A percentile compares a stretch with the other conserved stretches of the same genome.
phyloP scores from a whole-genome alignment of 768 basidiomycete species.

The Rhodosporidiobolus odoratus region DNA sequence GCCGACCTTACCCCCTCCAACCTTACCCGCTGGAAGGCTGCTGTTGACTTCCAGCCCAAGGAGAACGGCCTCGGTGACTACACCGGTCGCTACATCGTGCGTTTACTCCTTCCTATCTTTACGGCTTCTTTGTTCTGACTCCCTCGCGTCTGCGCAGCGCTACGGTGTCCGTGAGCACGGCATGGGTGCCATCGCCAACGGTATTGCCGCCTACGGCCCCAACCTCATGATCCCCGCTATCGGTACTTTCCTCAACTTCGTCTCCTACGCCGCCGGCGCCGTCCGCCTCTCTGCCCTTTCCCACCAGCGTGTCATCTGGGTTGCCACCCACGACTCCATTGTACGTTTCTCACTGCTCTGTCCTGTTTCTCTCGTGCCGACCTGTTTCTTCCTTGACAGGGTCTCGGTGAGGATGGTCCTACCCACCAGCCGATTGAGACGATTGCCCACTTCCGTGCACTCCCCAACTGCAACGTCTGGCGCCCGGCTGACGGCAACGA shows the following conservation, averaged over 20 bases:
- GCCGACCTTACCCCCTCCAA: constrained; percentile 45
- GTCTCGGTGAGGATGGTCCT: constrained; percentile 52
- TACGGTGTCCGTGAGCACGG: constrained; percentile 97
- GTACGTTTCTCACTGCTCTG: constrained; percentile 54
- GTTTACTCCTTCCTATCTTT: neutral
- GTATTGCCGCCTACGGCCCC: constrained; percentile 73
- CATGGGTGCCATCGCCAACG: constrained; percentile 94
- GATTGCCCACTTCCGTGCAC: constrained; percentile 62
- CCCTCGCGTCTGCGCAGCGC: constrained; percentile 47
- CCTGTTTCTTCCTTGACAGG: neutral
- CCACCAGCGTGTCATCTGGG: constrained; percentile 86
- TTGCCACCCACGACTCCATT: constrained; percentile 93
- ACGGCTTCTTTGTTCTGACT: neutral
- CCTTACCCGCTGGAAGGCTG: constrained; percentile 68
- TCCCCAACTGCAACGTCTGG: constrained; percentile 80
- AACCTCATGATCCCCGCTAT: constrained; percentile 67
- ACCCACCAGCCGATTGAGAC: constrained; percentile 95
- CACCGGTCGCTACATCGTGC: constrained; percentile 70
- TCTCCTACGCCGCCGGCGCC: constrained; percentile 67
- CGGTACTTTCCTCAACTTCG: constrained; percentile 69
- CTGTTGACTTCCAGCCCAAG: constrained; percentile 87
- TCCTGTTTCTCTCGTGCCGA: too few relatives aligned
- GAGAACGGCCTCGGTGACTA: constrained; percentile 77
- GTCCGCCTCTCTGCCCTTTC: constrained; percentile 84
- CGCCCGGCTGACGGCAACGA: constrained; percentile 68